phyloP scores from a whole-genome alignment of 192 early-diverging fungal genomes.

The Coemansia sp. region DNA sequence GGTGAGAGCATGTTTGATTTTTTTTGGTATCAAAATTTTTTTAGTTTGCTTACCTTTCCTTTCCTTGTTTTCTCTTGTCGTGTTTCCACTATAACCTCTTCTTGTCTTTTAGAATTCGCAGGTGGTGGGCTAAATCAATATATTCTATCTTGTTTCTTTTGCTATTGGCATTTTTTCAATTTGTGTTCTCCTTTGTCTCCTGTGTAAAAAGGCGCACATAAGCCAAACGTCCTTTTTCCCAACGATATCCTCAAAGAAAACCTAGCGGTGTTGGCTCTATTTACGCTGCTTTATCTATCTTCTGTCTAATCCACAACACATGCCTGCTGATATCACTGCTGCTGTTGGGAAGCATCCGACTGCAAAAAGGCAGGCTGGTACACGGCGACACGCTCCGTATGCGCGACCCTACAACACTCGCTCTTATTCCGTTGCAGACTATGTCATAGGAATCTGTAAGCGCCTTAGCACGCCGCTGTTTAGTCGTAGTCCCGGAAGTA shows the following conservation, averaged over 20 bases:
- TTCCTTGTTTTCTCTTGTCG: neutral
- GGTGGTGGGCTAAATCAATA: too few relatives aligned
- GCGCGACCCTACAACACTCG: slow-evolving; percentile 11
- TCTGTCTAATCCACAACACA: neutral
- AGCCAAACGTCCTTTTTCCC: too few relatives aligned
- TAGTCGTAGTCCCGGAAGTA: slow-evolving; percentile 7
- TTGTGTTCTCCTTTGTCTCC: too few relatives aligned
- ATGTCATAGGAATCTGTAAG: slow-evolving; percentile 24
- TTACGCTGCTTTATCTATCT: too few relatives aligned
- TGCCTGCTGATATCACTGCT: neutral
- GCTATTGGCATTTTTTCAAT: too few relatives aligned
- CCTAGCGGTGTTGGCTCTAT: too few relatives aligned
- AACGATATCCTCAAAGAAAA: neutral
- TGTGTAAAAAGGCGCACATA: too few relatives aligned
- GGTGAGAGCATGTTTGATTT: too few relatives aligned
- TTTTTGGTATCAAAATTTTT: neutral
- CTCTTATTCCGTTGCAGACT: slow-evolving; percentile 21
- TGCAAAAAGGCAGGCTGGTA: slow-evolving; percentile 2
- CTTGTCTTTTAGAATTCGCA: too few relatives aligned
- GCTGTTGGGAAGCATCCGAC: neutral
- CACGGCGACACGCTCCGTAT: slow-evolving; percentile 32
- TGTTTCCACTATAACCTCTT: neutral
- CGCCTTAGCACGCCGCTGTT: slow-evolving; percentile 40
- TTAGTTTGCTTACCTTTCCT: neutral
- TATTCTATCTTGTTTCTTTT: too few relatives aligned